Conservation (phyloP, 164 flowering plant species). For the Cinnamomum micranthum region DNA sequence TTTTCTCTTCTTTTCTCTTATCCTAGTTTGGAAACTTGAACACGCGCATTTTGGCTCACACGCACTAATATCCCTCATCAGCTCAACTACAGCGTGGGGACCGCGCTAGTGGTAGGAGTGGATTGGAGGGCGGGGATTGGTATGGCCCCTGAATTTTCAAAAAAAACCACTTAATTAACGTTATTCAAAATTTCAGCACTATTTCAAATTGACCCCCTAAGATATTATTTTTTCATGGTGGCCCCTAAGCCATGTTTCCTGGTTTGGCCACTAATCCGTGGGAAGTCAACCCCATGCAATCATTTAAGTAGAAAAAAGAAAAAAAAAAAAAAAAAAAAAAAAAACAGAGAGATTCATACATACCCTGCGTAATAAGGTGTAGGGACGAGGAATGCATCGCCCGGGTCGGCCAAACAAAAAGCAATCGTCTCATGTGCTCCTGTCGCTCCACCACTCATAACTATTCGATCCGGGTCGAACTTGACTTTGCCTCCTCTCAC, state of each 20-base stretch:
- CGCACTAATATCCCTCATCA: too few relatives aligned
- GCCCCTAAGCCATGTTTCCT: background rate
- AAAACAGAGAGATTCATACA: background rate
- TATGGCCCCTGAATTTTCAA: too few relatives aligned
- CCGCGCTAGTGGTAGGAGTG: too few relatives aligned
- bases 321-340: background rate
- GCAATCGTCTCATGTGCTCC: background rate
- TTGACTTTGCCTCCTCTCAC: background rate
- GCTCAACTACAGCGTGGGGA: too few relatives aligned
- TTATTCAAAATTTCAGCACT: background rate
- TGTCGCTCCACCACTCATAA: background rate
- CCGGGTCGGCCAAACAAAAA: background rate
- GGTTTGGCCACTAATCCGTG: background rate
- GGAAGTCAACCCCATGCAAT: background rate
- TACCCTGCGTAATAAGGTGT: conserved; percentile 3
- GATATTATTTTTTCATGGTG: background rate
- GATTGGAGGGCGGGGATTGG: too few relatives aligned
- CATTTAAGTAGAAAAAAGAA: background rate
- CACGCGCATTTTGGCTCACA: too few relatives aligned
- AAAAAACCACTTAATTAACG: too few relatives aligned
- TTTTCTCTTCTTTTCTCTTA: too few relatives aligned
- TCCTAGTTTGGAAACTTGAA: too few relatives aligned
- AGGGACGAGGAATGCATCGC: background rate
- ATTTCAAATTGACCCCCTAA: background rate
- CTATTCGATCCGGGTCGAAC: background rate